Base-by-base conservation (phyloP, 1,284 basidiomycete genomes). In the Hemileia vastatrix region DNA sequence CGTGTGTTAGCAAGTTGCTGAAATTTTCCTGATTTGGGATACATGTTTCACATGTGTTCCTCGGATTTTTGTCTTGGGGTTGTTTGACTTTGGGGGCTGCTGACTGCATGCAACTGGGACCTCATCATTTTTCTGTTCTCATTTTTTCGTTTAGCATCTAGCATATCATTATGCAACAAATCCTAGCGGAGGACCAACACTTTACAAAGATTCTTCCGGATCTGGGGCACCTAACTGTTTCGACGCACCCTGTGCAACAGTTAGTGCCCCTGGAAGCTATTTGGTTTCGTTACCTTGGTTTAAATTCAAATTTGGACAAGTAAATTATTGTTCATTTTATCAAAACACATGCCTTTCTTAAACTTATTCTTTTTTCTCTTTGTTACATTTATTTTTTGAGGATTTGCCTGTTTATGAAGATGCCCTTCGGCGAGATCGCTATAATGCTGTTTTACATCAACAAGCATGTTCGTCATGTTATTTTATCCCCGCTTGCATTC, bases 381-480 rank as follows among this genome's bases (percentile, higher is more conserved):
- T 53, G 27, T 32, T 32, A 21, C 4, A 8, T 53, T 19, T 24
- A 15, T 18, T 2, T 55, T 6, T 48, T 23, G 13, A 59, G 57
- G 57, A 59, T 27, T 23, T 59, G 19, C 57, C 57, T 24, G 23
- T 32, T 18, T 52, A 50, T 43, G 57, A 59, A 9, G 57, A 59
- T 45, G 57, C 32, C 2, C 21, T 18, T 3, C 51, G 44, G 31
- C 23, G 57, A 6, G 57, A 59, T 27, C 57, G 23, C 15, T 59
- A 59, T 19, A 59, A 59, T 21, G 8, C 48, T n/a, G 13, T 59
- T 13, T 18, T 59, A 33, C 57, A 59, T 45, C 49, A 59, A 52
- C 57, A 59, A 59, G 47, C 57, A 23, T 59, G 57, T 59, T 8
- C 24, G 19, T 51, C 1, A 23, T 27, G n/a, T 27, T 18, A n/a